phyloP scores from a whole-genome alignment of 495 filamentous ascomycete genomes.

The Penicillium parvum region DNA sequence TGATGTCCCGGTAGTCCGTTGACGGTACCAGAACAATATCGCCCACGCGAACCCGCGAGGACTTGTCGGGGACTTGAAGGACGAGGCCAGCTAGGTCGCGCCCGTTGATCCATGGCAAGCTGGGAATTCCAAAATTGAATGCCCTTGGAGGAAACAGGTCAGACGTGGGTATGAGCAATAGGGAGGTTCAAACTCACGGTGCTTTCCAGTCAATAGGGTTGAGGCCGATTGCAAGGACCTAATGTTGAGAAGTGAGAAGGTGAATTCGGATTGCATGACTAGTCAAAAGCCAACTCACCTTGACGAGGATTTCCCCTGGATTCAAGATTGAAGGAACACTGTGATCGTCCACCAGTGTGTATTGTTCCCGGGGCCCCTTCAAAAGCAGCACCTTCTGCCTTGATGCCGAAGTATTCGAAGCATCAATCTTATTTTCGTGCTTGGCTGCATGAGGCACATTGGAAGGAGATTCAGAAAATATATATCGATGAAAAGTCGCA shows the following conservation, averaged over 20 bases:
- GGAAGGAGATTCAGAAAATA: conserved; percentile 5
- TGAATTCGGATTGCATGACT: background rate
- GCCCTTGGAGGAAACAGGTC: conserved; percentile 33
- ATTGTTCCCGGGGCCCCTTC: conserved; percentile 34
- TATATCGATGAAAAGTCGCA: conserved; percentile 14
- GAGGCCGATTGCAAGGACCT: conserved; percentile 56
- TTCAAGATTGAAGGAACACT: conserved; percentile 42
- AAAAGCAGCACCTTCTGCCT: conserved; percentile 35
- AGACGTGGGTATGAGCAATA: background rate
- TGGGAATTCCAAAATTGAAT: conserved; percentile 62
- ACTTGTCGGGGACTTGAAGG: conserved; percentile 37
- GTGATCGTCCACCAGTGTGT: conserved; percentile 43
- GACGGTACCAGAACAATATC: conserved; percentile 60
- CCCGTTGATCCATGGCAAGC: conserved; percentile 62
- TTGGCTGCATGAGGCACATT: background rate
- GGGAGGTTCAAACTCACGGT: conserved; percentile 40
- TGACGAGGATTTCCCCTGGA: conserved; percentile 52
- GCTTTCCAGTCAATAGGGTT: conserved; percentile 75
- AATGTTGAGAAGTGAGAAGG: conserved; percentile 1
- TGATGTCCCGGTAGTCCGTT: conserved; percentile 66
- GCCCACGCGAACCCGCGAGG: conserved; percentile 46
- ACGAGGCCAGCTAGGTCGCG: conserved; percentile 60
- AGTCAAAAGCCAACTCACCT: conserved; percentile 21
- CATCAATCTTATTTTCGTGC: background rate
- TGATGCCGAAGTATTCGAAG: conserved; percentile 2